These are phyloP conservation scores for Alternaria brassicicola DNA, from an alignment of 2,329 filamentous ascomycete genomes.

Conservation along the genomic window DNA sequence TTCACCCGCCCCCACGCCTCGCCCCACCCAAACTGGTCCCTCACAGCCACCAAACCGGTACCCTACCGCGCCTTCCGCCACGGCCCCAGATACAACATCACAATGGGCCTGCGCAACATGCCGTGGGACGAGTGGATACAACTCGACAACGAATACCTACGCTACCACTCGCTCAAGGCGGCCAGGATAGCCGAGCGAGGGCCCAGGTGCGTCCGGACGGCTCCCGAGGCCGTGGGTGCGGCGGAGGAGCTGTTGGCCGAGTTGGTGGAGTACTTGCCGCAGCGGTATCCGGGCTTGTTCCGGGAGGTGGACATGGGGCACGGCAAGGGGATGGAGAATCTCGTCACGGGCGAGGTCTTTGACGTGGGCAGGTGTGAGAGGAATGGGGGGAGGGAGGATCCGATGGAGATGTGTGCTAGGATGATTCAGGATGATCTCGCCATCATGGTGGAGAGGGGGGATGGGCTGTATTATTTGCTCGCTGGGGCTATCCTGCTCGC, in stretches of 20 bases:
- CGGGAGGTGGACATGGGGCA: conserved; percentile 58
- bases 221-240: conserved; percentile 71
- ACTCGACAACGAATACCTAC: conserved; percentile 78
- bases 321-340: conserved; percentile 62
- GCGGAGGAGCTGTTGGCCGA: conserved; percentile 80
- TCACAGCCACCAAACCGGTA: conserved; percentile 71
- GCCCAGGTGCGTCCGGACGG: conserved; percentile 69
- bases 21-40: conserved; percentile 72
- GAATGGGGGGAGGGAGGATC: conserved; percentile 64
- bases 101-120: conserved; percentile 76
- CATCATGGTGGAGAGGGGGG: conserved; percentile 77
- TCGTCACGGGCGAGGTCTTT: conserved; percentile 73
- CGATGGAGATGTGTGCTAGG: conserved; percentile 75
- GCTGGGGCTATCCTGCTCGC: conserved; percentile 77
- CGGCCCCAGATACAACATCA: conserved; percentile 77
- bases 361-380: conserved; percentile 69
- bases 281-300: conserved; percentile 77
- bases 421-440: conserved; percentile 83
- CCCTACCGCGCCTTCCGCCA: conserved; percentile 80
- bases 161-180: conserved; percentile 74
- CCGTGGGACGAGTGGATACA: conserved; percentile 80
- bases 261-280: conserved; percentile 70
- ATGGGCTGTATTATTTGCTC: conserved; percentile 82
- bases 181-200: conserved; percentile 70
- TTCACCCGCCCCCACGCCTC: conserved; percentile 66